Evolutionary conservation across 106 monocot species (phyloP).

Genomic region (Xerophyta viscosa): DNA sequence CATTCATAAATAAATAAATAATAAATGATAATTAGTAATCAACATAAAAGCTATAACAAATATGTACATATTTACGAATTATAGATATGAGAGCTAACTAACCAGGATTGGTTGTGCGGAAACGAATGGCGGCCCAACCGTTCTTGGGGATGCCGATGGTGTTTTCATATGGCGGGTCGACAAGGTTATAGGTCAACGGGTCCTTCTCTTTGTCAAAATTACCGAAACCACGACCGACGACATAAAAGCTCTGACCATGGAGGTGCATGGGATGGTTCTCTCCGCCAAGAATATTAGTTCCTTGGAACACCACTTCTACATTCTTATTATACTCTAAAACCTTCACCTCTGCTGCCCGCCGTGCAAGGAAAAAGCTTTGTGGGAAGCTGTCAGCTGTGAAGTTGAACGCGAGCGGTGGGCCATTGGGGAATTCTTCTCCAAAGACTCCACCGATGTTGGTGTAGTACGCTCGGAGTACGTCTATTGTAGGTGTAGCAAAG

Average conservation of each 20-base stretch:
- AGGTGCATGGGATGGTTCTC: slow-evolving; percentile 68
- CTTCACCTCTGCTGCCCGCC: slow-evolving; percentile 28
- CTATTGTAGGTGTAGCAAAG: slow-evolving; percentile 20
- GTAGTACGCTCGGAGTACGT: slow-evolving; percentile 38
- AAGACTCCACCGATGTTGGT: slow-evolving; percentile 8
- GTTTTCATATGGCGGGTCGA: slow-evolving; percentile 47
- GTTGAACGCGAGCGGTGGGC: slow-evolving; percentile 32
- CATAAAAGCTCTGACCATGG: slow-evolving; percentile 57
- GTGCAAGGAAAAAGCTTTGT: slow-evolving; percentile 7
- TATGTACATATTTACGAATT: too few relatives aligned
- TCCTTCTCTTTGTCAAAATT: slow-evolving; percentile 51
- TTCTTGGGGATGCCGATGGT: slow-evolving; percentile 35
- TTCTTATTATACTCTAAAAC: slow-evolving; percentile 27
- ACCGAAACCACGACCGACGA: slow-evolving; percentile 52
- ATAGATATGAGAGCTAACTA: too few relatives aligned
- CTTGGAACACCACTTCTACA: slow-evolving; percentile 62
- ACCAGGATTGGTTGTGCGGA: slow-evolving; percentile 46
- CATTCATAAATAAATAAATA: background rate
- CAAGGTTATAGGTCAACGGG: slow-evolving; percentile 37
- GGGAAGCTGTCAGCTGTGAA: slow-evolving; percentile 27
- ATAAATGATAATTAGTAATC: background rate
- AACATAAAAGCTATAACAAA: too few relatives aligned
- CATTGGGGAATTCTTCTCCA: slow-evolving; percentile 12
- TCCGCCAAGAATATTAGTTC: slow-evolving; percentile 30
- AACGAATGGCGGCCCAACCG: slow-evolving; percentile 47